Evolutionary conservation across 176 grass and related monocot species (phyloP), one percentile per base, ranked within the genome.

Genomic region (Musa troglodytarum): DNA sequence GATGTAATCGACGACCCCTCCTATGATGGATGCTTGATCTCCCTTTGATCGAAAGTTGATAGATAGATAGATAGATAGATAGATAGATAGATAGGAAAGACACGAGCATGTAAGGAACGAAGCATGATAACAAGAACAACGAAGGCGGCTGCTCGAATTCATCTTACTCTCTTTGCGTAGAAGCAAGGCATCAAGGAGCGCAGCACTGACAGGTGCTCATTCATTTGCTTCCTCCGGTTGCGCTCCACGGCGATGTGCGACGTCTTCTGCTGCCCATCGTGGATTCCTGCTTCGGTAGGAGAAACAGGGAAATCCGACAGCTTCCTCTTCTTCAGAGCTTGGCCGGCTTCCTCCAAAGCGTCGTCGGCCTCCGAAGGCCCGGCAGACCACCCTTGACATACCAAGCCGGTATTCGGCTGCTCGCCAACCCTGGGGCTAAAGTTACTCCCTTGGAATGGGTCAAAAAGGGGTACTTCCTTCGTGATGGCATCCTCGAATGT

Each of bases 191-290:
- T 94, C 83, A 94, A 78, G 12, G 91, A 80, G 20, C 91, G 91
- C 50, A 94, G 81, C 63, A 84, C 78, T 54, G 76, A 17, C 63
- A 94, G 78, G 71, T 90, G 85, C 64, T 90, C 88, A 43, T 94
- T 94, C 91, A 88, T 94, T 71, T 94, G 91, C 88, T 94, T 94
- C 88, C 91, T 87, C 77, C 91, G 85, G 83, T 94, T 94, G 57
- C 91, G 91, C 91, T 94, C 91, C 71, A 94, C 91, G 57, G 91
- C 71, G 49, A 94, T 90, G 81, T 94, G 91, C 63, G 88, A 88
- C 2, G 78, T 76, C 82, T 86, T 89, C 28, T 22, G 21, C 63
- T 65, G 63, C 9, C 63, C 63, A 24, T 65, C 63, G 9, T 65
- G 63, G 9, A n/a, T 65, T 11, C 63, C 63, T 1, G 63, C 11